Base-by-base conservation (phyloP, 768 basidiomycete genomes). In the Phanerodontia chrysosporium region DNA sequence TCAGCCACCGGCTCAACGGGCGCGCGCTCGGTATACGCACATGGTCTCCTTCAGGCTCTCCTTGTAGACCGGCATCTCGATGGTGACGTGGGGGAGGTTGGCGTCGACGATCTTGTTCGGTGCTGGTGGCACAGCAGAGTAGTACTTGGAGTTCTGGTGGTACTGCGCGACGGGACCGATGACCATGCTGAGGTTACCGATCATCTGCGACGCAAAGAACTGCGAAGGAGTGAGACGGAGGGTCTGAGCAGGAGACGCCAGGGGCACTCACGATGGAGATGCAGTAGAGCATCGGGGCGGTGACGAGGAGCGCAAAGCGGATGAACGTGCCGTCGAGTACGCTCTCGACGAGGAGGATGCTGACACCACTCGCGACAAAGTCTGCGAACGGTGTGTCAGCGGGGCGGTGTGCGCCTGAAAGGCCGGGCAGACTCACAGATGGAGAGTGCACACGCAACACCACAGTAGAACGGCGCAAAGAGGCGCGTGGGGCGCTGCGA, bases 61-160 rank as follows among this genome's bases (percentile, higher is more conserved):
- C 67, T 92, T 95, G 73, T 95, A 95, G 5, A 95, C 92, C 0
- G 92, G 92, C 74, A 95, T 79, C 72, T 94, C 85, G 52, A 94
- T 77, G 1, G 89, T 89, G n/a, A 92, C 78, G 66, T 91, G 90
- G 3, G 89, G 90, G 3, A 92, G 76, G 58, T 74, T 77, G 1
- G 77, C 64, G 68, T 90, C 88, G 60, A 90, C 75, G 21, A 80
- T 83, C 55, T 81, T 78, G 69, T 86, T 88, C 0, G 84, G 71
- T 27, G 75, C 78, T 0, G 90, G 89, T 51, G 75, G 77, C 49
- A 79, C 72, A 14, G 90, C 89, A 14, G 90, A 92, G 68, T 90
- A 95, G 72, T 88, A 95, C 44, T 80, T 81, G 0, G 90, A 92
- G 69, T 94, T 94, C 66, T 92, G 85, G 67, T 90, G 85, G 69